Evolutionary conservation across 2,329 filamentous ascomycete genomes (phyloP), one percentile per base, ranked within the genome.

Genomic region (Rasamsonia emersonii): DNA sequence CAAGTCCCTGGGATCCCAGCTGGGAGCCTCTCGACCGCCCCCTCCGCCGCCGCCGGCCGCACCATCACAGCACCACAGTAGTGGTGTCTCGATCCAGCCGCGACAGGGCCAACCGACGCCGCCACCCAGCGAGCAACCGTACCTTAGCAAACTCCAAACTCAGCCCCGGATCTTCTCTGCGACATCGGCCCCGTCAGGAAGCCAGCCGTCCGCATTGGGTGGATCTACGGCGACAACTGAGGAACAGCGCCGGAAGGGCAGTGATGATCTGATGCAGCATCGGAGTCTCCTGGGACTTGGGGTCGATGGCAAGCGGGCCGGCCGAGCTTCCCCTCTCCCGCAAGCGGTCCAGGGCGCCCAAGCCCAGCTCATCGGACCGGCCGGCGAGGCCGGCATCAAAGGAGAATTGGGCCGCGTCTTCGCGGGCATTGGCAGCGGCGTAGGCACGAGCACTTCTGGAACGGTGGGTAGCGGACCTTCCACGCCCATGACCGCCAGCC

Each of bases 381-480:
- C 78, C 9, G 82, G 80, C 10, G 86, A 94, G 54, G 82, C 86
- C 8, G 82, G 82, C 25, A 93, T 95, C 51, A 94, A 95, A 67
- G 93, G 79, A 53, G 89, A 95, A 54, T 88, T 95, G 54, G 88
- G 88, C 17, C 79, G 86, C 40, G 93, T 95, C 71, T 95, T 94
- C 60, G 86, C 85, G 11, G 89, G 89, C n/a, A 86, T 96, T 44
- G 88, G 78, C 10, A 79, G 75, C 54, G 78, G 78, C 20, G 67
- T 79, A 11, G 74, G 75, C 18, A 69, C 68, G 40, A 61, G 62
- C 17, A 68, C 67, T 13, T 62, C 62, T 25, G 59, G 59, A 9
- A 60, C 66, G 19, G 60, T 64, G 20, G 64, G 57, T n/a, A 70
- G 68, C 42, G 67, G 67, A 10, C 63, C 62, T 8, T 64, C 68